Conservation (phyloP, 345 rosid species). For the Moringa oleifera region DNA sequence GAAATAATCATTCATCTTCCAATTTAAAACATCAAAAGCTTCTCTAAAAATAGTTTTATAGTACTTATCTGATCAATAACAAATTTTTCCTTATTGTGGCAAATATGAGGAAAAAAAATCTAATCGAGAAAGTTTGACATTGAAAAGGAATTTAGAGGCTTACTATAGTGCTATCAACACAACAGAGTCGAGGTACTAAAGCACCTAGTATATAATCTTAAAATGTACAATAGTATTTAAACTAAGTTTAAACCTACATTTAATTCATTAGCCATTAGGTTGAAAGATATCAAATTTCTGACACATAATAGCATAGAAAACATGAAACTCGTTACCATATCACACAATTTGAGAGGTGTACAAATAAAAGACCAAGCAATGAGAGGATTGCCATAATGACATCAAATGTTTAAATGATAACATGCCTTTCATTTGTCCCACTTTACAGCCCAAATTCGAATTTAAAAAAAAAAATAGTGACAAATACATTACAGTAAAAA, state of each 20-base stretch:
- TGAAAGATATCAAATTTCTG: neutral
- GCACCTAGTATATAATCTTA: neutral
- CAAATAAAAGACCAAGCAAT: neutral
- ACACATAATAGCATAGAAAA: neutral
- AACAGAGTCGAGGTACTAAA: neutral
- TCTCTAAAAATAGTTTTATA: neutral
- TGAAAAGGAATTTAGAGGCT: neutral
- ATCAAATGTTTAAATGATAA: neutral
- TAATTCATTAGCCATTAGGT: neutral
- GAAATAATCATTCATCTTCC: too few species aligned
- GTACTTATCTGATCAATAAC: neutral
- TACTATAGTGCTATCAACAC: constrained; percentile 5
- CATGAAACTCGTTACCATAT: neutral
- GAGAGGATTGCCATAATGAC: neutral
- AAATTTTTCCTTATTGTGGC: neutral
- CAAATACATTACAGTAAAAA: too few species aligned
- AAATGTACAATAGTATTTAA: too few species aligned
- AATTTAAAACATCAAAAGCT: neutral
- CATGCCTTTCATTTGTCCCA: neutral
- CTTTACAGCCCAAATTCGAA: neutral
- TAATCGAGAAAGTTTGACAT: constrained; percentile 5
- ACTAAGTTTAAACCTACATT: neutral
- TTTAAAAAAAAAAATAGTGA: too few species aligned
- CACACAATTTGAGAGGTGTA: neutral
- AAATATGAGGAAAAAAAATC: constrained; percentile 1